phyloP scores from a whole-genome alignment of 495 filamentous ascomycete genomes.

The Hypoxylon intermedium region DNA sequence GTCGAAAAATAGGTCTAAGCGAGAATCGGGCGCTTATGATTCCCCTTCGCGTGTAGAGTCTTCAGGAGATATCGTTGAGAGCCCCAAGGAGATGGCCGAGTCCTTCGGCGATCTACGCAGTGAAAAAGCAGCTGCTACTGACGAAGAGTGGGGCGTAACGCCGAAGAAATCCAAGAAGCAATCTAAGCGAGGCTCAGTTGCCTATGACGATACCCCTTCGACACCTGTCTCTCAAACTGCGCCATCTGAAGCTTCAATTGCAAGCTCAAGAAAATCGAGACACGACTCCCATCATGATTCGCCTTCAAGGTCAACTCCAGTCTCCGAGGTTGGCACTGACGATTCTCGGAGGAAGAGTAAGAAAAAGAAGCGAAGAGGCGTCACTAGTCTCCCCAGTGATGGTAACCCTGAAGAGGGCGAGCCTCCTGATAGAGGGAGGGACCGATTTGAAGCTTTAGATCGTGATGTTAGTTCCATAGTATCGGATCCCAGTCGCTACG shows the following conservation, averaged over 20 bases:
- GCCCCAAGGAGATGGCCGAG: conserved; percentile 25
- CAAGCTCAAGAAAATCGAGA: conserved; percentile 43
- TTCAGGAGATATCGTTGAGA: conserved; percentile 19
- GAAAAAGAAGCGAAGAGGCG: conserved; percentile 27
- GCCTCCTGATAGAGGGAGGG: conserved; percentile 44
- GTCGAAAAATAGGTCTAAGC: conserved; percentile 14
- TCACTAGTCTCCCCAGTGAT: conserved; percentile 24
- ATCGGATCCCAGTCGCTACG: conserved; percentile 46
- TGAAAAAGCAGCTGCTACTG: conserved; percentile 10
- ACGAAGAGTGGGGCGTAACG: conserved; percentile 24
- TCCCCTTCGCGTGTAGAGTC: conserved; percentile 34
- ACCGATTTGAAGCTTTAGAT: conserved; percentile 39
- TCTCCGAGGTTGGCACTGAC: conserved; percentile 14
- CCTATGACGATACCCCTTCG: conserved; percentile 17
- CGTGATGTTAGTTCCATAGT: conserved; percentile 55
- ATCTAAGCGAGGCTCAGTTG: conserved; percentile 18
- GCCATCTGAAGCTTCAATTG: conserved; percentile 40
- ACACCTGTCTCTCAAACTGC: conserved; percentile 25
- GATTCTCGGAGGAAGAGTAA: conserved; percentile 32
- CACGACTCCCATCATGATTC: conserved; percentile 39
- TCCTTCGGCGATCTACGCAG: conserved; percentile 17
- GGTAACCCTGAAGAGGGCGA: conserved; percentile 12
- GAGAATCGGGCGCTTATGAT: conserved; percentile 36
- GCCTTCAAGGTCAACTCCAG: conserved; percentile 18
- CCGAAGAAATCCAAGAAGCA: conserved; percentile 35